These are phyloP conservation scores for Calocybe gangraenosa DNA, from an alignment of 768 basidiomycete species.

Conservation along the genomic window DNA sequence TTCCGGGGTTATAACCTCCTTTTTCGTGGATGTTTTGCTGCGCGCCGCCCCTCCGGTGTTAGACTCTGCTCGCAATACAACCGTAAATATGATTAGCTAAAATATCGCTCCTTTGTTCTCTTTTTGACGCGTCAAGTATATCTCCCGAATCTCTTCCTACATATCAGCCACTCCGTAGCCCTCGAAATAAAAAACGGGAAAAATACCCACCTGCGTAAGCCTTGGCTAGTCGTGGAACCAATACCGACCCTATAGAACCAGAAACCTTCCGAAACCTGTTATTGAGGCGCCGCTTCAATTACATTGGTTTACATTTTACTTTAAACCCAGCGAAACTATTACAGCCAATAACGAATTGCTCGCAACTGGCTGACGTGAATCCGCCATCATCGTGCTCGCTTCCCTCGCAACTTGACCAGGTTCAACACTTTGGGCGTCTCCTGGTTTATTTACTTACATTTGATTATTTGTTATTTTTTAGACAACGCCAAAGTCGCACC, in stretches of 20 bases:
- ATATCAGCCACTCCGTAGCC: too few species aligned
- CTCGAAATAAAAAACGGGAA: background rate
- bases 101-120: constrained; percentile 12
- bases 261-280: constrained; percentile 6
- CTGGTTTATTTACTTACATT: background rate
- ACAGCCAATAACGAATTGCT: too few species aligned
- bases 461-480: background rate
- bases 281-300: constrained; percentile 32
- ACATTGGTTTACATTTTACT: constrained; percentile 10
- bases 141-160: background rate
- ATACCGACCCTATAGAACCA: constrained; percentile 12
- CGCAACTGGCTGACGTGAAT: too few species aligned
- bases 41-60: constrained; percentile 26
- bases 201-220: constrained; percentile 8
- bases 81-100: constrained; percentile 40
- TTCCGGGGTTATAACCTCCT: constrained; percentile 40
- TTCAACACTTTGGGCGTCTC: background rate
- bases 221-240: constrained; percentile 3
- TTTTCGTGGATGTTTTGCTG: constrained; percentile 27
- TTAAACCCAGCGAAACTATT: constrained; percentile 16
- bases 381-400: constrained; percentile 10
- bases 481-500: background rate
- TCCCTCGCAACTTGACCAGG: constrained; percentile 1
- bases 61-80: constrained; percentile 28
- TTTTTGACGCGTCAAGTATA: constrained; percentile 8